Conservation (phyloP, 305 asterid genomes). For the Withania somnifera region DNA sequence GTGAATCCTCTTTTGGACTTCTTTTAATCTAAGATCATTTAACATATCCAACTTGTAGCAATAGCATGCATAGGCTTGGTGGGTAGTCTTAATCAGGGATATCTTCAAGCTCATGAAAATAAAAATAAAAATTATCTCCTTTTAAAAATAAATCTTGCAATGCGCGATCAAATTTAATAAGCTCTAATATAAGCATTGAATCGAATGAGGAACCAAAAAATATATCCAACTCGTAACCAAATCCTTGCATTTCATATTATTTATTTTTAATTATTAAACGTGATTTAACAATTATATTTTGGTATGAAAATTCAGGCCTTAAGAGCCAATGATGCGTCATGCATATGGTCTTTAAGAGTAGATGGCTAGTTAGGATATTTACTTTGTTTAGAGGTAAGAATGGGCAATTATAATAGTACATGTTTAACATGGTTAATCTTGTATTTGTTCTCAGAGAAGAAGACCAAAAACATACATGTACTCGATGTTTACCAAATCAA, state of each 20-base stretch:
- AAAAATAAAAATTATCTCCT: too few relatives aligned
- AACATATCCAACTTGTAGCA: background rate
- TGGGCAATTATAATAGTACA: background rate
- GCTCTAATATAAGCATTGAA: background rate
- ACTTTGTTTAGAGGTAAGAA: background rate
- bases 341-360: background rate
- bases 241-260: background rate
- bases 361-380: background rate
- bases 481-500: background rate
- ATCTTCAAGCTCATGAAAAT: background rate
- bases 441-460: background rate
- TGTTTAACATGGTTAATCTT: background rate
- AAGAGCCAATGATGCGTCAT: background rate
- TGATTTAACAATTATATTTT: background rate
- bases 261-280: background rate
- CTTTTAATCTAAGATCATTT: background rate
- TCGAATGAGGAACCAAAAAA: background rate
- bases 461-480: too few relatives aligned
- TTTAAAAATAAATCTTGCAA: background rate
- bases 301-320: background rate
- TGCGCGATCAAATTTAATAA: background rate
- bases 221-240: background rate
- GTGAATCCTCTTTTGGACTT: background rate
- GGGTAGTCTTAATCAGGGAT: too few relatives aligned
- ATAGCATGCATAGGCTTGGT: background rate